Base-by-base conservation (phyloP, 495 filamentous ascomycete species). In the Aspergillus funiculosus region DNA sequence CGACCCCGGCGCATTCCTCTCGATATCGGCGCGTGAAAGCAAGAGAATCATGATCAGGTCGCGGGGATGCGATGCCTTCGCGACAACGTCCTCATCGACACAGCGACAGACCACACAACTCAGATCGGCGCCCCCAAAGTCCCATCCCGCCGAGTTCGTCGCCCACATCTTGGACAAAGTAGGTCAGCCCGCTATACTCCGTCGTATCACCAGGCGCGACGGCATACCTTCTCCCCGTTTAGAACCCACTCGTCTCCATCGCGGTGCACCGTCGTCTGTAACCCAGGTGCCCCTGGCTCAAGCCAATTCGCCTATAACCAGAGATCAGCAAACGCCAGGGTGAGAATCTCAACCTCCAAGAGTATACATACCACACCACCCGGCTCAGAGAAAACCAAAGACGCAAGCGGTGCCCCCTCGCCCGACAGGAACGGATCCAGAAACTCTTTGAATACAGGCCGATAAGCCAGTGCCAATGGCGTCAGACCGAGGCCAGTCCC, bases 191-290 rank as follows among this genome's bases (percentile, higher is more conserved):
- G 13, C 10, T 17, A 22, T 22, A 40, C 1, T 27, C 24, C n/a
- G 38, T 27, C 21, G n/a, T n/a, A n/a, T n/a, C n/a, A n/a, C n/a
- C n/a, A n/a, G n/a, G 5, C 8, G 15, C 2, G 25, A 30, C 4
- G 4, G 13, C 34, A 8, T 30, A 52, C 50, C 38, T 52, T 52
- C 37, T 52, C 50, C 3, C 50, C 50, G 19, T 47, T 52, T 2
- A 52, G 17, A 7, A 47, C 43, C 50, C 50, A 52, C 19, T 46
- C 50, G 11, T 43, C 21, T 0, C 39, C 50, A 26, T 39, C 43
- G 6, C 27, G 30, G 6, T 29, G 28, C 5, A 43, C 50, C 3
- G 38, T 52, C 3, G 50, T 52, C 25, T 38, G 37, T 9, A 52
- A 15, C 21, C 50, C 50, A n/a, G 38, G 30, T 8, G 50, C 39